Evolutionary conservation across 768 basidiomycete genomes (phyloP).

Genomic region (Lentinula sp.): DNA sequence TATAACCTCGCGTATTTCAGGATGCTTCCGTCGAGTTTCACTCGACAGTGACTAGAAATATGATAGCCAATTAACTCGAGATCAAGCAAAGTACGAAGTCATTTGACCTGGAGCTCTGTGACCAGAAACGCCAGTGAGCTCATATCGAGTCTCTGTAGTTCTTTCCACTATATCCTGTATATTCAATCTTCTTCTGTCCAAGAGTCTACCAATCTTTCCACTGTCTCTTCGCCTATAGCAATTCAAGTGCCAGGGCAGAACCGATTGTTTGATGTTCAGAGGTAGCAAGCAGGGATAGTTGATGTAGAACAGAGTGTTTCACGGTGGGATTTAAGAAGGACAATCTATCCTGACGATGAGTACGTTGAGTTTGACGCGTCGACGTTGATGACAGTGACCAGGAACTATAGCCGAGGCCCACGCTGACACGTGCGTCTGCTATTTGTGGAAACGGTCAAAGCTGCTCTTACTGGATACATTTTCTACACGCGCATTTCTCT

Average conservation of each 20-base stretch:
- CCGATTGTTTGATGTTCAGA: too few species aligned
- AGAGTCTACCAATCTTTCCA: neutral
- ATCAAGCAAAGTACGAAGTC: constrained; percentile 1
- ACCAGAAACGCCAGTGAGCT: constrained; percentile 66
- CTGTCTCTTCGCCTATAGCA: neutral
- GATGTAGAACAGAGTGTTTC: too few species aligned
- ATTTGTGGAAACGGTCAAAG: too few species aligned
- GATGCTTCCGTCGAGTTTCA: constrained; percentile 84
- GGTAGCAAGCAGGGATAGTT: too few species aligned
- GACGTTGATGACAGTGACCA: too few species aligned
- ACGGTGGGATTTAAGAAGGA: too few species aligned
- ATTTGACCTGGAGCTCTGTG: constrained; percentile 63
- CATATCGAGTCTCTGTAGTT: constrained; percentile 29
- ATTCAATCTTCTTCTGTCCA: too few species aligned
- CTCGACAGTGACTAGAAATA: constrained; percentile 67
- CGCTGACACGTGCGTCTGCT: too few species aligned
- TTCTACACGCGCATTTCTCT: neutral
- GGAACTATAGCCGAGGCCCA: too few species aligned
- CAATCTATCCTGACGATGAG: too few species aligned
- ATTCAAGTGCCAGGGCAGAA: neutral
- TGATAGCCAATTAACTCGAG: constrained; percentile 8
- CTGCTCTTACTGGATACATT: neutral
- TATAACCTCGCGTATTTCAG: constrained; percentile 87
- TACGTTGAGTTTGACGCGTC: too few species aligned
- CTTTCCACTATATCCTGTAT: neutral